These are phyloP conservation scores for Schizophyllum amplum DNA, from an alignment of 1,284 basidiomycete genomes.

Conservation along the genomic window DNA sequence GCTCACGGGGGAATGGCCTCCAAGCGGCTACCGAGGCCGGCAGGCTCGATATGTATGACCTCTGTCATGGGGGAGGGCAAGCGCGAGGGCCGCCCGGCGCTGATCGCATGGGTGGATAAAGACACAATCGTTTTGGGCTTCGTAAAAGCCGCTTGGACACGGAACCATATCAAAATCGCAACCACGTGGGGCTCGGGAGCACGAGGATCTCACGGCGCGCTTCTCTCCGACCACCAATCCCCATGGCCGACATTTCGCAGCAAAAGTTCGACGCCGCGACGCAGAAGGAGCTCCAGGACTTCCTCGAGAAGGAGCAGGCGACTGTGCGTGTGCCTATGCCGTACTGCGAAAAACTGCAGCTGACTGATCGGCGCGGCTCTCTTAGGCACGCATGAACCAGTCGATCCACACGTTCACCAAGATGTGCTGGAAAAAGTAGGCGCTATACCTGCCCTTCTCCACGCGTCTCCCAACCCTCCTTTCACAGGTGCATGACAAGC, in stretches of 20 bases:
- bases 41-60: conserved; percentile 8
- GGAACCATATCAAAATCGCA: conserved; percentile 5
- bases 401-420: conserved; percentile 61
- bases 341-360: conserved; percentile 1
- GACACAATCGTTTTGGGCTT: not conserved
- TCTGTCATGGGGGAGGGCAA: conserved; percentile 21
- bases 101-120: no score
- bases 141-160: conserved; percentile 3
- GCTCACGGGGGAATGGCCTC: conserved; percentile 42
- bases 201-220: no score
- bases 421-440: conserved; percentile 88
- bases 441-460: conserved; percentile 9
- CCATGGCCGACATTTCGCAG: conserved; percentile 40
- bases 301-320: conserved; percentile 84
- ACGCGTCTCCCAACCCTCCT: conserved; percentile 3
- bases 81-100: not conserved
- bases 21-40: conserved; percentile 16
- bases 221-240: conserved; percentile 5
- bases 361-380: conserved; percentile 8
- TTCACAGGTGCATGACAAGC: conserved; percentile 73
- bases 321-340: conserved; percentile 45
- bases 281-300: conserved; percentile 79
- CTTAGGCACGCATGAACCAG: not conserved
- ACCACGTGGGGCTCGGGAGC: no score
- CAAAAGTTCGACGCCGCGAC: conserved; percentile 73